These are phyloP conservation scores for Candida odintsovae DNA, from an alignment of 805 yeast species.

Conservation along the genomic window DNA sequence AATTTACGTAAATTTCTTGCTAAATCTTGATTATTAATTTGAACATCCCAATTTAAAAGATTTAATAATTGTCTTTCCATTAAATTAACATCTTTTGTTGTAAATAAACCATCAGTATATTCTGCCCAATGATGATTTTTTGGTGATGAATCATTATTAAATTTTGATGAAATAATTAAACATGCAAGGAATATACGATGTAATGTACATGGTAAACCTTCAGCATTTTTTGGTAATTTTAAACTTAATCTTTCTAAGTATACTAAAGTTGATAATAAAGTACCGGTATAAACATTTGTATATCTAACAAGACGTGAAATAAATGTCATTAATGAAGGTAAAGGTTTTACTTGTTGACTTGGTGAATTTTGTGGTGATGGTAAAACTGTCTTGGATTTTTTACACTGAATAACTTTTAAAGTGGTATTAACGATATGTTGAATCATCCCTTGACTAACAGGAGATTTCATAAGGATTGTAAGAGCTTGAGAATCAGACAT, in stretches of 20 bases:
- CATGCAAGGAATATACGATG: conserved; percentile 75
- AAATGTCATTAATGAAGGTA: conserved; percentile 70
- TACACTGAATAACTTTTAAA: conserved; percentile 61
- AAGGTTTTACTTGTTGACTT: conserved; percentile 14
- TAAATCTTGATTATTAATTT: conserved; percentile 64
- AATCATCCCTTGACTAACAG: conserved; percentile 71
- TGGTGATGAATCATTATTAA: conserved; percentile 74
- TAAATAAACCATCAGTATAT: conserved; percentile 70
- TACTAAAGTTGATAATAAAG: conserved; percentile 65
- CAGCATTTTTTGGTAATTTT: conserved; percentile 64
- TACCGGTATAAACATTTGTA: conserved; percentile 77
- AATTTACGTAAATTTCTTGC: conserved; percentile 63
- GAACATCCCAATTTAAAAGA: conserved; percentile 66
- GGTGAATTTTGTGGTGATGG: conserved; percentile 32
- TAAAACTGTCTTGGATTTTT: conserved; percentile 26
- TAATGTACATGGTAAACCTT: conserved; percentile 73
- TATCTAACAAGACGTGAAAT: conserved; percentile 65
- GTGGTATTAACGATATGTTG: conserved; percentile 62
- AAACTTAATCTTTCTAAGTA: conserved; percentile 57
- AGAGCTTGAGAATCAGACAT: conserved; percentile 54
- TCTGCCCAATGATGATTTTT: conserved; percentile 76
- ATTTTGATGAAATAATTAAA: conserved; percentile 65
- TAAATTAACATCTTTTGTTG: conserved; percentile 61
- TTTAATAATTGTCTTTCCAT: conserved; percentile 76
- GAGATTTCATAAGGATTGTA: conserved; percentile 51